Percentiles rank a stretch among this genome's conserved stretches.
Conservation (phyloP, 164 flowering plant genomes). For the Magnolia sinica region DNA sequence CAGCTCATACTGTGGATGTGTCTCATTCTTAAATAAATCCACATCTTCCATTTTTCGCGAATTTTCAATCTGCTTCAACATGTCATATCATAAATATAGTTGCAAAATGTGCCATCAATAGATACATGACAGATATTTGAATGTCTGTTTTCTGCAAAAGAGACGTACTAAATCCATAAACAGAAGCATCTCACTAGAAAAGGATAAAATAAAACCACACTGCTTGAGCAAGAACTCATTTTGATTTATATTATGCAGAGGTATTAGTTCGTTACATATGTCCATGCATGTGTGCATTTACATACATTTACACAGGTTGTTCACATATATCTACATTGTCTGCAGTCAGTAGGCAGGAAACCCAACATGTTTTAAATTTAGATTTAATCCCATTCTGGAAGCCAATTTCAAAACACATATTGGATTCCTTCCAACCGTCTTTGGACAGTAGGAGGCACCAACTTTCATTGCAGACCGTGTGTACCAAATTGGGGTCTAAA, state of each 20-base stretch:
- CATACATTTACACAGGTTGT: too few species aligned
- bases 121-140: neutral
- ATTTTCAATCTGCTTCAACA: slow-evolving; percentile 64
- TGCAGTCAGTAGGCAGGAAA: too few species aligned
- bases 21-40: slow-evolving; percentile 59
- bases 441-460: neutral
- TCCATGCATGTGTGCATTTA: too few species aligned
- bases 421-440: neutral
- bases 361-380: too few species aligned
- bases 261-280: too few species aligned
- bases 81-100: slow-evolving; percentile 5
- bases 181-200: neutral
- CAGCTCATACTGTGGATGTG: slow-evolving; percentile 66
- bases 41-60: slow-evolving; percentile 50
- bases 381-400: too few species aligned
- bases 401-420: neutral
- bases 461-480: neutral
- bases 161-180: too few species aligned
- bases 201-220: neutral
- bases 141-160: too few species aligned
- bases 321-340: too few species aligned
- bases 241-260: neutral
- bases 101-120: neutral
- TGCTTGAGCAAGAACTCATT: neutral
- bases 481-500: neutral